Conservation (phyloP, 345 rosid species). For the Hevea brasiliensis region DNA sequence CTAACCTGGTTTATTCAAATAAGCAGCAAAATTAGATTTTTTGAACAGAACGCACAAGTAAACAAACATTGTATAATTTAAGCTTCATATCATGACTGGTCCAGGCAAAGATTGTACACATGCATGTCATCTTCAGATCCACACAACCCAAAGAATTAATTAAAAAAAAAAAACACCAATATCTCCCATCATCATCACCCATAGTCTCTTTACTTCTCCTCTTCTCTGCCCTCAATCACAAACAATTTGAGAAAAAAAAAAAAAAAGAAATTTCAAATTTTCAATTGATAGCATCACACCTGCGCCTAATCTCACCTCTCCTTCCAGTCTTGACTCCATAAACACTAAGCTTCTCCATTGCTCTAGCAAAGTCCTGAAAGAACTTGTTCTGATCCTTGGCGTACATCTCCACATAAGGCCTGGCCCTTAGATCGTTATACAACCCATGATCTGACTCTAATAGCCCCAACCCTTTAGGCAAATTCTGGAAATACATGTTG, state of each 20-base stretch:
- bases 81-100: constrained; percentile 25
- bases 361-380: constrained; percentile 64
- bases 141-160: constrained; percentile 20
- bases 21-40: background rate
- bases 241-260: constrained; percentile 1
- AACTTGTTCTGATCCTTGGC: constrained; percentile 61
- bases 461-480: constrained; percentile 76
- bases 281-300: constrained; percentile 83
- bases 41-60: constrained; percentile 1
- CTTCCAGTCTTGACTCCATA: constrained; percentile 74
- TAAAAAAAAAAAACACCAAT: too few species aligned
- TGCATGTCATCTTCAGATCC: constrained; percentile 14
- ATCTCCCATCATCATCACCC: constrained; percentile 18
- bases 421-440: constrained; percentile 51
- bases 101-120: constrained; percentile 30
- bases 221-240: background rate
- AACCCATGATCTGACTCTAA: constrained; percentile 78
- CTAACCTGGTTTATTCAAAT: too few species aligned
- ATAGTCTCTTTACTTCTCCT: too few species aligned
- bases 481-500: constrained; percentile 70
- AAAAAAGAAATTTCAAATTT: background rate
- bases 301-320: constrained; percentile 84
- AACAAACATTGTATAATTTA: constrained; percentile 29
- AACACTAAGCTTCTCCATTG: constrained; percentile 82
- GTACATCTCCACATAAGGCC: constrained; percentile 66